A percentile compares a stretch with the other conserved stretches of the same genome.
These are phyloP conservation scores for Nectriaceae sp. DNA, from an alignment of 2,329 filamentous ascomycete genomes.

Conservation along the genomic window DNA sequence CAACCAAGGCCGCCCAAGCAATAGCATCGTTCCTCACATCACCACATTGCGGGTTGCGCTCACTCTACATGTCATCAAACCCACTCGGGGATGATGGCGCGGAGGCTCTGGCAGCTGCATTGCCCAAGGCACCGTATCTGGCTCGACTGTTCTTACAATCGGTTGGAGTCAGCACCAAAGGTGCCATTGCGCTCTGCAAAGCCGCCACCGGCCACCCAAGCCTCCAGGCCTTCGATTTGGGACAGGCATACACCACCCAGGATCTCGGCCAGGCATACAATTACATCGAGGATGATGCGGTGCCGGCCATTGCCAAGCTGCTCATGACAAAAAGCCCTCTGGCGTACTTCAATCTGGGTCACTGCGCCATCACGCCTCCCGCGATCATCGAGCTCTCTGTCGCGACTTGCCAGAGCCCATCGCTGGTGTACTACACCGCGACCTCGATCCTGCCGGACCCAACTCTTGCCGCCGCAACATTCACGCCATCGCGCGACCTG, in stretches of 20 bases:
- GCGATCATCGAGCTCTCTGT: conserved; percentile 30
- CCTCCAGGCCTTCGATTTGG: conserved; percentile 43
- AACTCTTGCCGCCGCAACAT: conserved; percentile 20
- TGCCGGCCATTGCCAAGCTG: conserved; percentile 36
- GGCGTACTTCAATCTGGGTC: conserved; percentile 44
- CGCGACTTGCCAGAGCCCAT: conserved; percentile 31
- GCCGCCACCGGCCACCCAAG: conserved; percentile 36
- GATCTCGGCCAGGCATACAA: conserved; percentile 50
- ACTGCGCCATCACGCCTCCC: conserved; percentile 35
- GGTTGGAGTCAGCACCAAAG: conserved; percentile 43
- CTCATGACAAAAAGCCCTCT: conserved; percentile 35
- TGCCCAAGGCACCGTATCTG: conserved; percentile 36
- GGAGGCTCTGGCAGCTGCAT: conserved; percentile 31
- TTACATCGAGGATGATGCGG: conserved; percentile 43
- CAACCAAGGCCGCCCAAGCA: conserved; percentile 29
- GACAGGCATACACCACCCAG: conserved; percentile 48
- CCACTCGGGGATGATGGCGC: conserved; percentile 38
- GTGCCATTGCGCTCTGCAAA: conserved; percentile 39
- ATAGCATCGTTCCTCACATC: conserved; percentile 36
- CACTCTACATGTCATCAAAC: conserved; percentile 41
- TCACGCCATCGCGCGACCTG: conserved; percentile 31
- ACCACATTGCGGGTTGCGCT: conserved; percentile 35
- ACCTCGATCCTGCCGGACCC: conserved; percentile 38
- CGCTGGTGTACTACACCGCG: conserved; percentile 40
- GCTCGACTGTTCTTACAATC: conserved; percentile 44